Percentiles rank a stretch among this genome's conserved stretches.
Conservation (phyloP, 257 asterid species). For the Galeopsis tetrahit region DNA sequence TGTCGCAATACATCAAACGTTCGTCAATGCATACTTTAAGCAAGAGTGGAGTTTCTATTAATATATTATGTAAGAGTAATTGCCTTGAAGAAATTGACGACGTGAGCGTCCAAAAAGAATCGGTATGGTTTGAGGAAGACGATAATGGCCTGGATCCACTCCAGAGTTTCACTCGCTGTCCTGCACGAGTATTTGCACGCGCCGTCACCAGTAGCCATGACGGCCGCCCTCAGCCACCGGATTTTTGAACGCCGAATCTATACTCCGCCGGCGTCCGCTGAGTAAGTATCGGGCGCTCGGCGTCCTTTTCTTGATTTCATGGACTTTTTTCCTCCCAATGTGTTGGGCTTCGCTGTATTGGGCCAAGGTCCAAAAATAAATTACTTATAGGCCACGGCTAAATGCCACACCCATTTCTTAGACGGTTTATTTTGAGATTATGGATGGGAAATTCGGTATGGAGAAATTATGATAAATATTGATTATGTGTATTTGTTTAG, state of each 20-base stretch:
- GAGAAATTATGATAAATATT: no score
- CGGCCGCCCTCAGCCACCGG: constrained; percentile 23
- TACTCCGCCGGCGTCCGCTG: background rate
- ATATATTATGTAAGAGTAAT: background rate
- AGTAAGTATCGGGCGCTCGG: no score
- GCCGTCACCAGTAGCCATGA: constrained; percentile 39
- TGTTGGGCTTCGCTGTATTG: background rate
- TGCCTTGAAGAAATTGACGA: constrained; percentile 81
- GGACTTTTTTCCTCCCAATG: background rate
- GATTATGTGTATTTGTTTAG: no score
- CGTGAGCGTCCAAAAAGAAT: constrained; percentile 74
- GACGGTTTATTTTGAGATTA: no score
- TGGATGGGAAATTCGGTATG: no score
- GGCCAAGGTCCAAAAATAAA: background rate
- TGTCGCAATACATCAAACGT: constrained; percentile 35
- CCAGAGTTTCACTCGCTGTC: constrained; percentile 63
- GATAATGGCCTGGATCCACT: constrained; percentile 77
- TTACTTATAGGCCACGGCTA: no score
- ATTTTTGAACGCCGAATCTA: background rate
- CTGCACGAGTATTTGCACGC: constrained; percentile 57
- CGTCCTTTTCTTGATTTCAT: background rate
- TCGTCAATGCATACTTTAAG: constrained; percentile 17
- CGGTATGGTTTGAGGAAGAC: constrained; percentile 66
- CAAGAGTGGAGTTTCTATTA: background rate
- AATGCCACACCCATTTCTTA: no score